Evolutionary conservation across 495 filamentous ascomycete species (phyloP), one percentile per base, ranked within the genome.

Genomic region (Mytilinidion resinicola): DNA sequence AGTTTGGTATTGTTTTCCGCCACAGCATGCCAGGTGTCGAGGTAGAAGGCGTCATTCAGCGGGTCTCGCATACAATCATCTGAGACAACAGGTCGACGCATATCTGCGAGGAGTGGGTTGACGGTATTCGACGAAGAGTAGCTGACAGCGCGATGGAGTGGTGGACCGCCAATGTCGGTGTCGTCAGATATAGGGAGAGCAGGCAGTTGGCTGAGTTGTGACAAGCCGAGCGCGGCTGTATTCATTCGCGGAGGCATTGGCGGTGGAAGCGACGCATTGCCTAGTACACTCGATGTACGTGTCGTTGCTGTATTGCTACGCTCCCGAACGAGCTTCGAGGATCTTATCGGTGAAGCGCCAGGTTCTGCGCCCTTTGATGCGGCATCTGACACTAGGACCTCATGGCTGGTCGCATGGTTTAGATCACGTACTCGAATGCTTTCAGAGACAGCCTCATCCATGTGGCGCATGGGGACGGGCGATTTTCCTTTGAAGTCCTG

Each of bases 1-100:
- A 98, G 80, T 59, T 89, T 87, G 5, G 93, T 96, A 69, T 98
- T 98, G 72, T 96, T 96, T 50, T 88, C 85, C 7, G 93, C 93
- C 43, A 91, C 83, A n/a, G 81, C 74, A 60, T 84, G 83, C 93
- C 93, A 98, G 1, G 86, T 85, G 61, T 95, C 89, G 44, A 90
- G 80, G 67, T 86, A 92, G 73, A 96, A 97, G 1, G 76, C 70
- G 56, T 91, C 82, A 60, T 85, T 85, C 30, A 97, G 76, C 0
- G 95, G 93, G 69, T 98, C 93, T 14, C 71, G 75, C 82, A 90
- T 89, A 70, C 87, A 88, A 57, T 89, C 83, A 41, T 80, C 77
- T 53, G 82, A 79, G 15, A 90, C 73, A 34, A 77, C 72, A 8
- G 85, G 79, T 36, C 79, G 81, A 47, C 81, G 81, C 65, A 96